Percentiles rank a stretch among this genome's conserved stretches.
Evolutionary conservation across 441 rosid genomes (phyloP).

Genomic region (Corymbia calophylla): DNA sequence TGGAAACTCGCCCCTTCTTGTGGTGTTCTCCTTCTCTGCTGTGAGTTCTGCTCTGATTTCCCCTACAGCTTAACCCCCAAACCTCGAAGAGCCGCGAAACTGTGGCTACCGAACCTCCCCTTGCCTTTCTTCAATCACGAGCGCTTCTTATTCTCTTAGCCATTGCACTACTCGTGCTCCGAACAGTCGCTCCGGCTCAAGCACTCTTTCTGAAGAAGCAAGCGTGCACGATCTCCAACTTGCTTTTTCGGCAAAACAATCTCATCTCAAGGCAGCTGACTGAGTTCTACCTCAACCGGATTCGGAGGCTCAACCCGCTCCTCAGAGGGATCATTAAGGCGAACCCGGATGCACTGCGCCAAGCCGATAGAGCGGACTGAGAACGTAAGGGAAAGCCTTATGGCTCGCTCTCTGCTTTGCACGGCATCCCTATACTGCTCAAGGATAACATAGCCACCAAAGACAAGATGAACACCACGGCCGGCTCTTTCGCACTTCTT

Average conservation of each 20-base stretch:
- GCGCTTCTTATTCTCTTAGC: background rate
- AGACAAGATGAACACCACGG: constrained; percentile 66
- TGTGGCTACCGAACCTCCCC: background rate
- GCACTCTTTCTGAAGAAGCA: constrained; percentile 43
- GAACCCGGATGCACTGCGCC: constrained; percentile 54
- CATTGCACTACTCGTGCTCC: background rate
- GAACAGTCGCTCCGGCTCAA: background rate
- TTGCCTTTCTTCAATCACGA: background rate
- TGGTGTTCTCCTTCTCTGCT: background rate
- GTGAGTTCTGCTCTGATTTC: background rate
- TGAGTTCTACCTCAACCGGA: constrained; percentile 38
- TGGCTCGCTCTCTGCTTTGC: constrained; percentile 21
- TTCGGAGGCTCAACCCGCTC: constrained; percentile 44
- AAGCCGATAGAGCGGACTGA: constrained; percentile 53
- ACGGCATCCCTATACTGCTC: constrained; percentile 64
- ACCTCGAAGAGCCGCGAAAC: background rate
- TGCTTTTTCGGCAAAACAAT: constrained; percentile 36
- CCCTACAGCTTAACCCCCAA: background rate
- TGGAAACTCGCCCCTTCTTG: background rate
- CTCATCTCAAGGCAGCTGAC: constrained; percentile 60
- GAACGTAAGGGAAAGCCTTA: constrained; percentile 19
- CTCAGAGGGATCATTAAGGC: constrained; percentile 59
- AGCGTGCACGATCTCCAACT: constrained; percentile 33
- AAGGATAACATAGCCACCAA: constrained; percentile 64
- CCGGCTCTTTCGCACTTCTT: constrained; percentile 60